Evolutionary conservation across 2,329 filamentous ascomycete species (phyloP).

Genomic region (Sporothrix luriei): DNA sequence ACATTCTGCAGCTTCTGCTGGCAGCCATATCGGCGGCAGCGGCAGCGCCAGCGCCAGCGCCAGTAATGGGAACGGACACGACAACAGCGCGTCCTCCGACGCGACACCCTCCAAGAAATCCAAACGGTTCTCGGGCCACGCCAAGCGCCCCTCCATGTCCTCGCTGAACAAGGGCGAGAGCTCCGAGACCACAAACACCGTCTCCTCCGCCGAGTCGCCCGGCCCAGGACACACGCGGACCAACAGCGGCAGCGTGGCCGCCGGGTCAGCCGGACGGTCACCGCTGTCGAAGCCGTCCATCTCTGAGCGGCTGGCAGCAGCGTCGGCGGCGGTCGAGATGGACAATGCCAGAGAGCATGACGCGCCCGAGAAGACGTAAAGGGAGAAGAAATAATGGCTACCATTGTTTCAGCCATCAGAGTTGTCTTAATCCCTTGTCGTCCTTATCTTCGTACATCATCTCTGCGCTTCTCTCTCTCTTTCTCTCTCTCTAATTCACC

Average conservation of each 20-base stretch:
- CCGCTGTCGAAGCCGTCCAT: constrained; percentile 17
- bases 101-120: constrained; percentile 5
- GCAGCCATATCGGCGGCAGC: not conserved
- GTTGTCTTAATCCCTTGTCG: not conserved
- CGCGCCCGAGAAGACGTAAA: not conserved
- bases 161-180: constrained; percentile 16
- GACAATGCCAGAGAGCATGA: not conserved
- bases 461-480: not conserved
- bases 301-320: not conserved
- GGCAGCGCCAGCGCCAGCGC: not conserved
- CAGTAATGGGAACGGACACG: not conserved
- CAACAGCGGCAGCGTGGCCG: not conserved
- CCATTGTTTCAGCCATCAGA: not conserved
- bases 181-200: constrained; percentile 24
- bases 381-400: not conserved
- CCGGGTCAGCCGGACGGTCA: not conserved
- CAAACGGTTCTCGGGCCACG: constrained; percentile 13
- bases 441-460: not conserved
- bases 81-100: constrained; percentile 9
- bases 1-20: not conserved
- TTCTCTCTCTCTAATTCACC: not conserved
- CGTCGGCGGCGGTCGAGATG: not conserved
- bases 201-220: constrained; percentile 22
- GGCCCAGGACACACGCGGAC: not conserved
- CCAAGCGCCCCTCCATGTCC: constrained; percentile 27